Conservation (phyloP, 257 asterid species). For the Anisodus acutangulus region DNA sequence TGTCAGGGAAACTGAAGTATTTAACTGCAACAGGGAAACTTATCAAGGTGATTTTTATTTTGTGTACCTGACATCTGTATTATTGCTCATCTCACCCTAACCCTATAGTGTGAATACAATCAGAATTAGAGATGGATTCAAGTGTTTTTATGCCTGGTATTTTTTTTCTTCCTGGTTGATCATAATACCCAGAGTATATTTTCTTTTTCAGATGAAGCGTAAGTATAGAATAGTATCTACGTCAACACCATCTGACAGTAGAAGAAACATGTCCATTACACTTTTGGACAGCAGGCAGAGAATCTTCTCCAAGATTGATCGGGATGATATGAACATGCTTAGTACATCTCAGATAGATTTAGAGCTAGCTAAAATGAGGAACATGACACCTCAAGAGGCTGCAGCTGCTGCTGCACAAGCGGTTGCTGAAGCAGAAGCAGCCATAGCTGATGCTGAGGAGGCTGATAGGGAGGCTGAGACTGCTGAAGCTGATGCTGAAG, state of each 20-base stretch:
- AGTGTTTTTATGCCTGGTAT: not conserved
- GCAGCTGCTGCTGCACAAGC: slow-evolving; percentile 63
- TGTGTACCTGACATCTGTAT: slow-evolving; percentile 22
- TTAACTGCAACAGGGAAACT: slow-evolving; percentile 54
- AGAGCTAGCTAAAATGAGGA: slow-evolving; percentile 50
- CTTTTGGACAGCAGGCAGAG: slow-evolving; percentile 41
- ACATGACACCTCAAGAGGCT: slow-evolving; percentile 66
- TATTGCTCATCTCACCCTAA: not conserved
- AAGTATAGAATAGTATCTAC: slow-evolving; percentile 41
- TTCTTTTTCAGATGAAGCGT: slow-evolving; percentile 49
- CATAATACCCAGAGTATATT: slow-evolving; percentile 20
- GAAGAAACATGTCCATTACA: slow-evolving; percentile 41
- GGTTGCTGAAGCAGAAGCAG: slow-evolving; percentile 73
- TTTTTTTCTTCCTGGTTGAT: slow-evolving; percentile 14
- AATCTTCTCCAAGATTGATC: slow-evolving; percentile 36
- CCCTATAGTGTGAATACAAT: slow-evolving; percentile 19
- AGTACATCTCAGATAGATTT: slow-evolving; percentile 42
- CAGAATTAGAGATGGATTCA: slow-evolving; percentile 16
- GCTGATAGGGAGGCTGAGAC: slow-evolving; percentile 66
- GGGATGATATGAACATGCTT: slow-evolving; percentile 33
- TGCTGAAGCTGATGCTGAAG: slow-evolving; percentile 75
- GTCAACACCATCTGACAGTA: slow-evolving; percentile 39
- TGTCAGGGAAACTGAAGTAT: slow-evolving; percentile 54
- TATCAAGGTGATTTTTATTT: slow-evolving; percentile 43
- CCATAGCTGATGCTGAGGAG: slow-evolving; percentile 65